Base-by-base conservation (phyloP, 306 rosid genomes). In the Arachis stenosperma region DNA sequence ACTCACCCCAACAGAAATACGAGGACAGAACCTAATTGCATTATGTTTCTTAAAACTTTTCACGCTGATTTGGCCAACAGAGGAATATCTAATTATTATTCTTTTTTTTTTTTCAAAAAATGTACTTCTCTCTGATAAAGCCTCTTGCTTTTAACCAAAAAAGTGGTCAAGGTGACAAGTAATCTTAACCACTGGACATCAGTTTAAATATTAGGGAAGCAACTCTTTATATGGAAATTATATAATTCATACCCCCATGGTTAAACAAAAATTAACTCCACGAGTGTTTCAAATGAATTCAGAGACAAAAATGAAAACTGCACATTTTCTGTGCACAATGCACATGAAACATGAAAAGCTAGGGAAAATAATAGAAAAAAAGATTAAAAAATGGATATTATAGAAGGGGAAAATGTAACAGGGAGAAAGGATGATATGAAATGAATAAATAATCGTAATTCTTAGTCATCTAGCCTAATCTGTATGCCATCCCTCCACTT, bases 381-480 rank as follows among this genome's bases (percentile, higher is more conserved):
- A 42, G 40, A 41, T 39, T 69, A 0, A 8, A 8, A 8, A 60
- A 10, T 33, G 50, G 3, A 12, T 13, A 11, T 36, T 61, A 15
- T 48, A 11, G 8, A 36, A 11, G 50, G 48, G 29, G 7, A 60
- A 61, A 61, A 14, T 61, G 61, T n/a, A 60, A n/a, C 12, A 61
- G 37, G 51, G 51, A 9, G 3, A 46, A 9, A 8, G n/a, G 13
- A 8, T 44, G 50, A 44, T 46, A 46, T 8, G 51, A 46, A 8
- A 46, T 46, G 12, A 46, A 40, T n/a, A 39, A 7, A n/a, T 70
- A 73, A 50, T 15, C 37, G 70, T 13, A 50, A 11, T 10, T 41
- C 39, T 9, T 65, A 11, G 67, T 55, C 6, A n/a, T 65, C 64
- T 55, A 12, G n/a, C 72, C 42, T 36, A 75, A 66, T 33, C 68